Conservation (phyloP, 345 rosid species). For the Eucalyptus regnans region DNA sequence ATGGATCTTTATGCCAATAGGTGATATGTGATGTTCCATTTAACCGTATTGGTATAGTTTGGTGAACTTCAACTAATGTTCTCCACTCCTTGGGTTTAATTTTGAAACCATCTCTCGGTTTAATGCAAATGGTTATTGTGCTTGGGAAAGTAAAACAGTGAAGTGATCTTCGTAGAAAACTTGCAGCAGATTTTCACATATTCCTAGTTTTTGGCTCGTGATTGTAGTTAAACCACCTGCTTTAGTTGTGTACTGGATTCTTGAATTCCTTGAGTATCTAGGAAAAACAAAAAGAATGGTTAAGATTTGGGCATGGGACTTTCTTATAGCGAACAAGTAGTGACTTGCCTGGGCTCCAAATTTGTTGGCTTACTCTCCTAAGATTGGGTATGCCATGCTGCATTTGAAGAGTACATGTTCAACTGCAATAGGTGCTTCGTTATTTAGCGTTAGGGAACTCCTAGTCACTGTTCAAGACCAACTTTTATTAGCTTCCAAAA, state of each 20-base stretch:
- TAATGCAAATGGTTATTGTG: neutral
- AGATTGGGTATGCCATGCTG: neutral
- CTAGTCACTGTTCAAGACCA: neutral
- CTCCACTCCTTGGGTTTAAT: too few species aligned
- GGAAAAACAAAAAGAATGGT: neutral
- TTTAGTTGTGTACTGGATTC: neutral
- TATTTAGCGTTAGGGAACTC: neutral
- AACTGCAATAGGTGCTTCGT: neutral
- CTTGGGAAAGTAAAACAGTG: neutral
- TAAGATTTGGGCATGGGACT: neutral
- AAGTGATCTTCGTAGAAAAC: neutral
- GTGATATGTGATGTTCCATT: neutral
- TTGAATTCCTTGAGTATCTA: neutral
- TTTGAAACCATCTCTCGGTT: too few species aligned
- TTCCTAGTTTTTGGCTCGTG: neutral
- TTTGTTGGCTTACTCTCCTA: neutral
- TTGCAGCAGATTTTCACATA: neutral
- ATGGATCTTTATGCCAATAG: neutral
- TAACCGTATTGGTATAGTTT: too few species aligned
- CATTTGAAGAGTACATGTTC: neutral
- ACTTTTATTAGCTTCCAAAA: neutral
- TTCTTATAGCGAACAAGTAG: neutral
- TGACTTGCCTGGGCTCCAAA: neutral
- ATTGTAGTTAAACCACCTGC: neutral
- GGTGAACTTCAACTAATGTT: too few species aligned